Evolutionary conservation across 805 yeast species (phyloP), one percentile per base, ranked within the genome.

Genomic region (Starmerella gropengiesseri): DNA sequence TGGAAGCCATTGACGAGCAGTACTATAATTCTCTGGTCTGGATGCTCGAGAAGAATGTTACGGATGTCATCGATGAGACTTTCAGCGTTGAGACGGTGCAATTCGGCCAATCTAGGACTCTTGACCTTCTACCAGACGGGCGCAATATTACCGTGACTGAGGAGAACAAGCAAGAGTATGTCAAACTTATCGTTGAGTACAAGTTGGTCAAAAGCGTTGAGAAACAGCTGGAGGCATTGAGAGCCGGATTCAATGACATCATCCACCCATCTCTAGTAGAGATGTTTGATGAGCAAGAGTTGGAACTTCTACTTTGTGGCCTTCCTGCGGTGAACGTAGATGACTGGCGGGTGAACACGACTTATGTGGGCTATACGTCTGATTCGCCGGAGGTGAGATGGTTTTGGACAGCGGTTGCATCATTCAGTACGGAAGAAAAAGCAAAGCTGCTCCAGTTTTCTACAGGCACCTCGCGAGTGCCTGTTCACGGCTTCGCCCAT

Each of bases 381-480:
- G 71, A 82, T 2, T 82, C 94, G 2, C 77, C 83, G 23, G 96
- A 87, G 58, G 78, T 91, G 44, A 86, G 81, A 57, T 89, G 96
- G 83, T 91, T 91, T 64, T 91, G 99, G 99, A 71, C 96, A 58
- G 95, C 96, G 1, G 95, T 91, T 12, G 75, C 85, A 55, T 83
- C 96, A 1, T 91, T 91, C 63, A 95, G 85, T 55, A 74, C 73
- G 14, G 98, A 91, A 59, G 96, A 91, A 58, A 71, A 94, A 37
- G 99, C 98, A 7, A 87, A 86, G 58, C 65, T 91, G 50, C 66
- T 91, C 45, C 99, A 91, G 59, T 91, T 91, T 67, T 89, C 93
- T 1, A 91, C 99, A 0, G 99, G 99, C 47, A 89, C 99, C 0
- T 79, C 93, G 48, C 86, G 87, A 61, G 97, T 91, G 7, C 98